Percentiles rank a stretch among this genome's conserved stretches.
Conservation (phyloP, 164 flowering plant genomes). For the Pachysandra terminalis region DNA sequence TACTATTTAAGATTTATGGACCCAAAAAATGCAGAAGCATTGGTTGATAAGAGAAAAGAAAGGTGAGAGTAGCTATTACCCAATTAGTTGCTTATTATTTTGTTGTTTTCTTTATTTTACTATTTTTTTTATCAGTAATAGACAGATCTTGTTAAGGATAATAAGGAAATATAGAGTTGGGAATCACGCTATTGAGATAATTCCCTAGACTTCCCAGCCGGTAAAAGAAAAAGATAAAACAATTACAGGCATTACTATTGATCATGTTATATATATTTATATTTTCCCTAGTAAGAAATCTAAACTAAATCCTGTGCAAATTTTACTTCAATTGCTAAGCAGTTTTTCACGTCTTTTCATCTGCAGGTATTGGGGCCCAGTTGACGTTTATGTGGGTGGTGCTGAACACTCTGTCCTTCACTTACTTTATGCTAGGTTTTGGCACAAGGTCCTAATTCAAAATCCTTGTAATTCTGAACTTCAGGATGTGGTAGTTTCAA, state of each 20-base stretch:
- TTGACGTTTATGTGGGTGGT: slow-evolving; percentile 97
- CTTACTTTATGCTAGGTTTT: slow-evolving; percentile 89
- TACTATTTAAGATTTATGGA: slow-evolving; percentile 98
- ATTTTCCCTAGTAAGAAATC: neutral
- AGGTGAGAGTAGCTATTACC: slow-evolving; percentile 39
- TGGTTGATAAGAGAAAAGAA: slow-evolving; percentile 80
- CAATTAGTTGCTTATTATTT: neutral
- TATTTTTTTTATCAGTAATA: no score
- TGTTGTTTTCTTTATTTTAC: neutral
- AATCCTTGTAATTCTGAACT: neutral
- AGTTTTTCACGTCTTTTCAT: slow-evolving; percentile 6
- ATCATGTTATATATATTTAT: neutral
- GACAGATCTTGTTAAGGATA: no score
- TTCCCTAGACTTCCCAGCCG: no score
- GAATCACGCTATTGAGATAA: no score
- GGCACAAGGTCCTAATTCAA: slow-evolving; percentile 81
- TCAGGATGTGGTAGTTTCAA: neutral
- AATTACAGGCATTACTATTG: neutral
- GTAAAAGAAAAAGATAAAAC: no score
- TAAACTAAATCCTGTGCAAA: neutral
- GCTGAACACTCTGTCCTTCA: slow-evolving; percentile 99
- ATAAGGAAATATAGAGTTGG: no score
- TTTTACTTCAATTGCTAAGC: neutral
- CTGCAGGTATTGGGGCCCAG: slow-evolving; percentile 94
- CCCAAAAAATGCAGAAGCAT: slow-evolving; percentile 71